phyloP scores from a whole-genome alignment of 108 stramenopile genomes.

The Pelagomonas calceolata region DNA sequence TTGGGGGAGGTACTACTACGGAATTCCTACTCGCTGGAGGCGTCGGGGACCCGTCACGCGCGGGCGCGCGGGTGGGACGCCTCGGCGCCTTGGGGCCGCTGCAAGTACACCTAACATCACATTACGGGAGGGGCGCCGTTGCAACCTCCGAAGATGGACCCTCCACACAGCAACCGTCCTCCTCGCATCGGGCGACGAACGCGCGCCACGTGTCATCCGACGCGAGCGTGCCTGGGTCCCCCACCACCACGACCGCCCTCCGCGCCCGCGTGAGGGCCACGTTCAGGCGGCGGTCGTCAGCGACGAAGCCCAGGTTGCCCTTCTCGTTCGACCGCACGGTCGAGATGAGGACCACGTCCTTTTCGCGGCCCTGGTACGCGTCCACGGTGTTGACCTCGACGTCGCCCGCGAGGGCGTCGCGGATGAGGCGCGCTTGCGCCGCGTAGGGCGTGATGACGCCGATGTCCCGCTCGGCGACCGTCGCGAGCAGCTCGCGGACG shows the following conservation, averaged over 20 bases:
- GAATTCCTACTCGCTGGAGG: no score
- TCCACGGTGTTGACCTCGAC: conserved; percentile 84
- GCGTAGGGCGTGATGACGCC: conserved; percentile 44
- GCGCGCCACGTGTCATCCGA: conserved; percentile 79
- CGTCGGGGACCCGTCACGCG: no score
- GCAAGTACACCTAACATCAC: no score
- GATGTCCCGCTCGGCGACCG: conserved; percentile 28
- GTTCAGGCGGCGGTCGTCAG: conserved; percentile 89
- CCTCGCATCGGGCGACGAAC: conserved; percentile 18
- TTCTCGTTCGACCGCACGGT: conserved; percentile 80
- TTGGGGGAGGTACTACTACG: no score
- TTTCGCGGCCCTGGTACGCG: conserved; percentile 85
- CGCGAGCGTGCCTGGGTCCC: conserved; percentile 71
- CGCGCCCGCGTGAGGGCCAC: conserved; percentile 91
- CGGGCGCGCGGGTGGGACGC: no score
- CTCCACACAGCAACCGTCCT: no score
- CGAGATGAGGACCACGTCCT: conserved; percentile 80
- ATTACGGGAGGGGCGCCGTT: no score
- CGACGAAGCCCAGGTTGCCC: conserved; percentile 84
- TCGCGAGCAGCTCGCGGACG: conserved; percentile 35
- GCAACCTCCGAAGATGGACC: no score
- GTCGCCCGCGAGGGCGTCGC: conserved; percentile 21
- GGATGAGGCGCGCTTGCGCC: conserved; percentile 29
- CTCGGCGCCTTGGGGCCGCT: no score
- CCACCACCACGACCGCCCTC: conserved; percentile 70